Evolutionary conservation across 2,329 filamentous ascomycete genomes (phyloP).

Genomic region (Fusarium chaquense): DNA sequence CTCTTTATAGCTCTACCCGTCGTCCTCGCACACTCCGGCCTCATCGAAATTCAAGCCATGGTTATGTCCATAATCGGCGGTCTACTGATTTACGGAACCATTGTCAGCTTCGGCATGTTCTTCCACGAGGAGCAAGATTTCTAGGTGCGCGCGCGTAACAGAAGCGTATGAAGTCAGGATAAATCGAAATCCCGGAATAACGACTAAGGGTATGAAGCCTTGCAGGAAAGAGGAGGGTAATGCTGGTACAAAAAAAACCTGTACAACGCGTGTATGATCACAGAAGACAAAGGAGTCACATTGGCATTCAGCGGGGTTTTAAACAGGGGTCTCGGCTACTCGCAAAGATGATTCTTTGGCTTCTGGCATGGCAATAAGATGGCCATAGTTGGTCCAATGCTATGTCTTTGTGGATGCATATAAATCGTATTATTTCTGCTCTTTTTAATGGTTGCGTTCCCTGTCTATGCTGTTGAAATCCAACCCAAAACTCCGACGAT

Average conservation of each 20-base stretch:
- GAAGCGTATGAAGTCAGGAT: slow-evolving; percentile 1
- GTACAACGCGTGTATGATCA: slow-evolving; percentile 43
- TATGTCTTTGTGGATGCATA: slow-evolving; percentile 25
- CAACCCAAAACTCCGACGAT: slow-evolving; percentile 49
- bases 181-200: neutral
- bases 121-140: slow-evolving; percentile 99
- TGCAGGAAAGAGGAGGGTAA: slow-evolving; percentile 31
- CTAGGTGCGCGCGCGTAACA: slow-evolving; percentile 57
- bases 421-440: slow-evolving; percentile 23
- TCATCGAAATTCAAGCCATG: slow-evolving; percentile 88
- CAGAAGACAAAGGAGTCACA: slow-evolving; percentile 16
- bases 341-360: slow-evolving; percentile 8
- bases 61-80: slow-evolving; percentile 95
- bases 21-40: slow-evolving; percentile 85
- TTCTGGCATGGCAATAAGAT: slow-evolving; percentile 8
- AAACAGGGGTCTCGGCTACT: slow-evolving; percentile 28
- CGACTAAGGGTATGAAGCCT: slow-evolving; percentile 7
- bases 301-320: slow-evolving; percentile 41
- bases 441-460: slow-evolving; percentile 26
- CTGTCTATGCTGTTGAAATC: slow-evolving; percentile 48
- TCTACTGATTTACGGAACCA: slow-evolving; percentile 95
- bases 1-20: slow-evolving; percentile 79
- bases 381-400: slow-evolving; percentile 28
- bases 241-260: slow-evolving; percentile 9
- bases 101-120: slow-evolving; percentile 98